Conservation (phyloP, 805 yeast genomes). For the Teunomyces barrocoloradensis region DNA sequence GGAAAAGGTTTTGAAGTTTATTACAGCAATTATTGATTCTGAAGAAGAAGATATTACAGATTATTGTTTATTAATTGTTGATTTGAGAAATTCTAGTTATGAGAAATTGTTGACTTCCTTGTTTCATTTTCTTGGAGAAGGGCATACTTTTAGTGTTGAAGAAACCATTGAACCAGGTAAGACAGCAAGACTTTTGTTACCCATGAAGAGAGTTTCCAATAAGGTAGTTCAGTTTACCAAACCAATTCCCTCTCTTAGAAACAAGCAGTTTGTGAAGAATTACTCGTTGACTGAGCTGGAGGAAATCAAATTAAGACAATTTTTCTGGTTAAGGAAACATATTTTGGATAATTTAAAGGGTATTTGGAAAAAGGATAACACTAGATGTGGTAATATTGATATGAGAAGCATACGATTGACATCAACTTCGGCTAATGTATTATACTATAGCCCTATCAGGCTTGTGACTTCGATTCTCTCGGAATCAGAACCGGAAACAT, state of each 20-base stretch:
- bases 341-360: slow-evolving; percentile 62
- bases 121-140: slow-evolving; percentile 26
- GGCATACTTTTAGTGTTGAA: slow-evolving; percentile 24
- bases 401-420: slow-evolving; percentile 64
- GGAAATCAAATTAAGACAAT: slow-evolving; percentile 52
- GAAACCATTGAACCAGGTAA: slow-evolving; percentile 28
- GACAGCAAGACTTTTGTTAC: slow-evolving; percentile 61
- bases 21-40: slow-evolving; percentile 21
- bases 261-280: slow-evolving; percentile 68
- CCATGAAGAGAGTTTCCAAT: slow-evolving; percentile 56
- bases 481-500: slow-evolving; percentile 12
- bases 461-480: slow-evolving; percentile 10
- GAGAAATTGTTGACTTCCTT: slow-evolving; percentile 41
- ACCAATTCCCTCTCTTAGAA: slow-evolving; percentile 68
- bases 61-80: slow-evolving; percentile 66
- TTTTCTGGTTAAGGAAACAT: slow-evolving; percentile 80
- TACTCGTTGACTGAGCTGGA: slow-evolving; percentile 54
- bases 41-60: slow-evolving; percentile 38
- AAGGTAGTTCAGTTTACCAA: slow-evolving; percentile 40
- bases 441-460: slow-evolving; percentile 34
- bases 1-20: slow-evolving; percentile 25
- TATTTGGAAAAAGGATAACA: slow-evolving; percentile 50
- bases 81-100: slow-evolving; percentile 79
- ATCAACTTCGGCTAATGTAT: slow-evolving; percentile 53
- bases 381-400: slow-evolving; percentile 58